Evolutionary conservation across 2,329 filamentous ascomycete species (phyloP), one percentile per base, ranked within the genome.

Genomic region (Passalora sequoiae): DNA sequence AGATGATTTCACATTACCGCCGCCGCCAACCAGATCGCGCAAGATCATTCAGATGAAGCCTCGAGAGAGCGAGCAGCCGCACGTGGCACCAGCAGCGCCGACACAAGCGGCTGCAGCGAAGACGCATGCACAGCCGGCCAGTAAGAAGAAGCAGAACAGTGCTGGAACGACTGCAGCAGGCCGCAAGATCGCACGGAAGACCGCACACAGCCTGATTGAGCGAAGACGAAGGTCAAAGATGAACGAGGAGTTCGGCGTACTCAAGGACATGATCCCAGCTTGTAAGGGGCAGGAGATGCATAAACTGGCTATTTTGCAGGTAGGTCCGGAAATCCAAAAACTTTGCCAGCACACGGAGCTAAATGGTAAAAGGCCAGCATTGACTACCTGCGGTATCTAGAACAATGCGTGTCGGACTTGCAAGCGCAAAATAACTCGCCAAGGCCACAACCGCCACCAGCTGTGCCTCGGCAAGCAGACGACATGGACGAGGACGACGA

Each of bases 1-100:
- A 53, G 77, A 81, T 55, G 71, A 76, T 36, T 94, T 95, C 64
- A 77, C 85, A 7, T 77, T 98, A 12, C 92, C 92, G 15, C 92
- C 92, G 7, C 92, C 91, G 12, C 92, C 92, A 0, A 95, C 89
- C 3, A 77, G 91, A 50, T 86, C 88, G 30, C 83, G 91, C 59
- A 97, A 94, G 70, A 97, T 98, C 63, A 97, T 97, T 46, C 91
- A 97, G 69, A 95, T 97, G 89, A 95, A 94, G 67, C 91, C 80
- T 8, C 72, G 73, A 47, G 61, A 62, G 2, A 63, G 63, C 40
- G 58, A 63, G 44, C 31, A 66, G 61, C 56, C 63, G 58, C 50
- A 50, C 10, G 17, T 30, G 7, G 29, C 36, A 3, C 37, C 38
- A 6, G 37, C 44, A 27, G 40, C 43, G 10, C 30, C 42, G 13